phyloP scores from a whole-genome alignment of 192 early-diverging fungal genomes.

The Entomortierella parvispora region DNA sequence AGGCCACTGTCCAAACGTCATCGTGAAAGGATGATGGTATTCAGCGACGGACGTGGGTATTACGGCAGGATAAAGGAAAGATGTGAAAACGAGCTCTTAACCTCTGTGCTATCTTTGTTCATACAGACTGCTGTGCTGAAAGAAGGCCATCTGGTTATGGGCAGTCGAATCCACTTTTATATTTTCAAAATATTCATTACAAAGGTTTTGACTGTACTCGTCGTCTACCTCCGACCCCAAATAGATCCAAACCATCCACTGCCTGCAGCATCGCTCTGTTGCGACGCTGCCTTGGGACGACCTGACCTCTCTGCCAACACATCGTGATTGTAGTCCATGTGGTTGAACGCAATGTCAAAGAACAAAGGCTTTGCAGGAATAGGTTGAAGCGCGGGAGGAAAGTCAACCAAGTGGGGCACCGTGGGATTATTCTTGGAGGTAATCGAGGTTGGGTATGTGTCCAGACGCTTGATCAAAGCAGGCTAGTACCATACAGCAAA shows the following conservation, averaged over 20 bases:
- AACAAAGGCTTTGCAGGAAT: slow-evolving; percentile 81
- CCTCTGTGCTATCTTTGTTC: too few species aligned
- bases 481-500: slow-evolving; percentile 44
- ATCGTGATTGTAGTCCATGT: slow-evolving; percentile 64
- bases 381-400: slow-evolving; percentile 71
- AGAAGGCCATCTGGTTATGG: too few species aligned
- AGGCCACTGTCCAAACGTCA: too few species aligned
- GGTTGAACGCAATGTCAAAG: slow-evolving; percentile 81
- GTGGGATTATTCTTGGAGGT: slow-evolving; percentile 43
- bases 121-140: too few species aligned
- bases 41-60: too few species aligned
- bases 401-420: slow-evolving; percentile 68
- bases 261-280: slow-evolving; percentile 12
- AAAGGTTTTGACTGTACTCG: too few species aligned
- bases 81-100: too few species aligned
- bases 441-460: slow-evolving; percentile 61
- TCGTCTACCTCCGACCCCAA: slow-evolving; percentile 38
- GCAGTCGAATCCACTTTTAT: too few species aligned
- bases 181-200: too few species aligned
- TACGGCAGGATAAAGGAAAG: too few species aligned
- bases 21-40: too few species aligned
- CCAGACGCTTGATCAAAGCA: slow-evolving; percentile 63
- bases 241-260: slow-evolving; percentile 50
- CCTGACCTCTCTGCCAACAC: slow-evolving; percentile 38
- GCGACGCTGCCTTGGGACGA: slow-evolving; percentile 15